Evolutionary conservation across 192 early-diverging fungal genomes (phyloP), one percentile per base, ranked within the genome.

Genomic region (Umbelopsis sp.): DNA sequence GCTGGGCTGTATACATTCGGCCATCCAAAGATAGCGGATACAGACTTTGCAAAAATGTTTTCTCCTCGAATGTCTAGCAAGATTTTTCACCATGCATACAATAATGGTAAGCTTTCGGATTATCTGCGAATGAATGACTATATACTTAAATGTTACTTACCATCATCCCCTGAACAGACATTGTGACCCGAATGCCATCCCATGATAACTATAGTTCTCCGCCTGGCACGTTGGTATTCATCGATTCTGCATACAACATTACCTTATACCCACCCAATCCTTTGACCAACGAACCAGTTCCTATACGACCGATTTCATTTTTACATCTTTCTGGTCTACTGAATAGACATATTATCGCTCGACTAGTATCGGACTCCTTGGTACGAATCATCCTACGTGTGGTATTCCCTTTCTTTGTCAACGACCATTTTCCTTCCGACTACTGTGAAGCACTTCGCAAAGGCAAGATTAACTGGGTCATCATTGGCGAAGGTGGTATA

Each of bases 191-290:
- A 4, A 21, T 74, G 36, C 73, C 73, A 49, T 44, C 66, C 10
- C 68, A 56, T n/a, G 34, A 44, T 38, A 47, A 62, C 25, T 74
- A 74, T 21, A 81, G 81, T 16, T 85, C 80, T 3, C 83, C 82
- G n/a, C 85, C 85, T n/a, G 85, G 85, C 0, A 85, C 83, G 10
- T 62, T 87, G 22, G 85, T 87, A 7, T 87, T 83, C 68, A 85
- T 87, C 21, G 83, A 83, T 51, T 77, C 82, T 17, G 69, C 77
- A 21, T 78, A 74, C 44, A 81, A 68, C 14, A 72, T 87, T 32
- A 81, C 78, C 2, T 50, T 87, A 36, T 87, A 85, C 73, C 85
- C 85, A 22, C 85, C 85, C 3, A 78, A 87, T 47, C 82, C 81
- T 24, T 50, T 74, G 20, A 82, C 83, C 5, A 74, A 83, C 9